A percentile compares a stretch with the other conserved stretches of the same genome.
These are phyloP conservation scores for Pythium folliculosum DNA, from an alignment of 352 stramenopile species.

Conservation along the genomic window DNA sequence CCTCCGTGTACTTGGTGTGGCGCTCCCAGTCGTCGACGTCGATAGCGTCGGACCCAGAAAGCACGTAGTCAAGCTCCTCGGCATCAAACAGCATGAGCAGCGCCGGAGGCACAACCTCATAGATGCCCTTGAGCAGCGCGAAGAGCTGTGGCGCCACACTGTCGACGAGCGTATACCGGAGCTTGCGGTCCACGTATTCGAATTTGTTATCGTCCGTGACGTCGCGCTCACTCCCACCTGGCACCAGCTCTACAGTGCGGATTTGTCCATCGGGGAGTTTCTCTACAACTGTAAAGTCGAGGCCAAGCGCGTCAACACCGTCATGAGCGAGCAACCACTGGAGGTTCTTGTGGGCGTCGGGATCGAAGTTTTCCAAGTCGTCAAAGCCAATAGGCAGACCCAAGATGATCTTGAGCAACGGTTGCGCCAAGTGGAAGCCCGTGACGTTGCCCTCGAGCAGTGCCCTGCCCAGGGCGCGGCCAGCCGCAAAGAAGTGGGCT, in stretches of 20 bases:
- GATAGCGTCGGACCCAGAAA: constrained; percentile 66
- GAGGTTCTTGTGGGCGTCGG: constrained; percentile 31
- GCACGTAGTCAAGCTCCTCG: constrained; percentile 93
- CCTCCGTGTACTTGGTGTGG: constrained; percentile 30
- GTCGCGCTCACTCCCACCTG: constrained; percentile 41
- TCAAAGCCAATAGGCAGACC: constrained; percentile 31
- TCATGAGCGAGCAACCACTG: constrained; percentile 35
- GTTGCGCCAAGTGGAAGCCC: constrained; percentile 35
- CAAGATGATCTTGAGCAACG: constrained; percentile 50
- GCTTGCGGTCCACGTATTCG: constrained; percentile 87
- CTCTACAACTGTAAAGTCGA: constrained; percentile 45
- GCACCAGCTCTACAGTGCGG: constrained; percentile 36
- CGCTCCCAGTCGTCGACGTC: constrained; percentile 51
- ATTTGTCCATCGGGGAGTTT: constrained; percentile 3
- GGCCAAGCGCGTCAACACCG: constrained; percentile 37
- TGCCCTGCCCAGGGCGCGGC: constrained; percentile 47
- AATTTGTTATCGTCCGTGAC: constrained; percentile 92
- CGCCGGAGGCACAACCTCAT: constrained; percentile 92
- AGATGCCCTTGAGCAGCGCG: constrained; percentile 90
- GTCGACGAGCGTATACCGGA: constrained; percentile 91
- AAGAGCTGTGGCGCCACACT: constrained; percentile 80
- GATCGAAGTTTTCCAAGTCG: constrained; percentile 48
- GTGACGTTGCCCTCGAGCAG: constrained; percentile 90
- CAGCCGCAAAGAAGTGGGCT: constrained; percentile 45
- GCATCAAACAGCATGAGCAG: constrained; percentile 94